Base-by-base conservation (phyloP, 2,329 filamentous ascomycete genomes). In the Hortaea werneckii region DNA sequence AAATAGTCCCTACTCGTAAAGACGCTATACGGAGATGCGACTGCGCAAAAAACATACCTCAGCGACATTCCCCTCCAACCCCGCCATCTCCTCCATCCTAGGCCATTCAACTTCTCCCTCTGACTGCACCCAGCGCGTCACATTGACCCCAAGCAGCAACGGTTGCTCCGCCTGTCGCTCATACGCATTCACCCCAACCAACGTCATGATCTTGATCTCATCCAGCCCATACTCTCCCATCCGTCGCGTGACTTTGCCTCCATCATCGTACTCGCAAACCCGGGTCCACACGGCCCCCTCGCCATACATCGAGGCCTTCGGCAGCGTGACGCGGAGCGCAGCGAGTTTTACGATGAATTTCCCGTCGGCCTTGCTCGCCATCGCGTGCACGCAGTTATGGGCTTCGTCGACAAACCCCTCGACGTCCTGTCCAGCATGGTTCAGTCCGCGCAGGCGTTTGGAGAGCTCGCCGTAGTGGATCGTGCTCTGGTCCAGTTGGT, bases 391-490 rank as follows among this genome's bases (percentile, higher is more conserved):
- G 10, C 54, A 50, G 5, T 44, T 42, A 27, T 59, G 50, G 10
- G 58, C 46, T 2, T 29, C 41, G 3, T 11, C 20, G 11, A 55
- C 54, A 1, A 67, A 44, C 2, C 56, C 54, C 29, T 48, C 49
- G 1, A 59, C 59, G 1, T 44, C 47, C 13, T 52, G 48, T 6
- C 37, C 47, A 6, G 38, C 42, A 9, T 20, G 4, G 27, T 48
- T 53, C 1, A 41, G 43, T 5, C 46, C 44, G 10, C 61, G 54
- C 10, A 88, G 70, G 0, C 72, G 70, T 65, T 87, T 87, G 67
- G 79, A 81, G 9, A 88, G 70, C 6, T 69, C 72, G 1, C 85
- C 84, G 58, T 89, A 89, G 66, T 89, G 82, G 26, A 87, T 78
- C 2, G 85, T 88, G 59, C 83, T 83, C n/a, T 65, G 64, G 39